Evolutionary conservation across 495 filamentous ascomycete species (phyloP), one percentile per base, ranked within the genome.

Genomic region (Tuber borchii): DNA sequence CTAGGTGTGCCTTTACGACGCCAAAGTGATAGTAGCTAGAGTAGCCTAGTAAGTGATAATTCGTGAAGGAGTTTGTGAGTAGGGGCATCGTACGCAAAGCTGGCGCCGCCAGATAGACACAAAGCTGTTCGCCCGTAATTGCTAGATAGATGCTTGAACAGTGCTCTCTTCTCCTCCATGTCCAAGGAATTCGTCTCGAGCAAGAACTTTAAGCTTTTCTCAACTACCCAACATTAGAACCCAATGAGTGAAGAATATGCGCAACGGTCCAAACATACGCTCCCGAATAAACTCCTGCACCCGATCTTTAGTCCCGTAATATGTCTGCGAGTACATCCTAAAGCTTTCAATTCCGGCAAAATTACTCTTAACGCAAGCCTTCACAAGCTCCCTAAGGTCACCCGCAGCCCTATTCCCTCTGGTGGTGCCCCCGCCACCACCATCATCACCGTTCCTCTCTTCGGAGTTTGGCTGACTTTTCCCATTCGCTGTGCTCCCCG

Each of bases 261-360:
- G 31, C 6, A 22, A 1, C 31, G 44, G 40, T 26, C 34, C 17
- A 8, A 71, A 79, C 85, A 71, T 82, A 90, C 89, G 87, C 85
- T 98, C 94, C 78, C 97, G 93, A 71, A 97, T 86, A 82, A 92
- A 97, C 61, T 90, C 88, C 85, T 98, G 96, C 22, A 96, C 93
- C 69, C 97, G 84, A 61, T 93, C 89, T 83, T 99, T 99, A 2
- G 95, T 99, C 37, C 96, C 95, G 75, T 93, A 97, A 80, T 99
- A 98, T 2, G 94, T 94, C 85, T 98, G 93, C 79, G 92, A 95
- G 83, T 99, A 99, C 19, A 99, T 86, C 56, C 93, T 87, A 34
- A 95, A 90, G 78, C 97, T 97, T 85, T 99, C 95, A n/a, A 95
- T 90, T 0, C 95, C 95, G 16, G 91, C 92, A 84, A 97, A 98